These are phyloP conservation scores for Canna indica DNA, from an alignment of 176 grass and related monocot genomes.

Conservation along the genomic window DNA sequence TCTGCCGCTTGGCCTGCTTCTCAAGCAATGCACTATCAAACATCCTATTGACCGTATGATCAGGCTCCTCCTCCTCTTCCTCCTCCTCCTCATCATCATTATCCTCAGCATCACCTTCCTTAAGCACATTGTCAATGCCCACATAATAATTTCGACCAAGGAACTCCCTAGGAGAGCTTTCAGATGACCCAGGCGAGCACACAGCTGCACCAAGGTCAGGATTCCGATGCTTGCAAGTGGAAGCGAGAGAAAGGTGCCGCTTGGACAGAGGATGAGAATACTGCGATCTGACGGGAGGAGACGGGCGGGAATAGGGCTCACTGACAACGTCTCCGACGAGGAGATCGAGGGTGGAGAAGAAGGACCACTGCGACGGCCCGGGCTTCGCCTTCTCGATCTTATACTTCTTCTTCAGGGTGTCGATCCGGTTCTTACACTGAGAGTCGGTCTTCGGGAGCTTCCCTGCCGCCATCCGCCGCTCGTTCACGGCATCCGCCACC, in stretches of 20 bases:
- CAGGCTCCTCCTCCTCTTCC: conserved; percentile 1
- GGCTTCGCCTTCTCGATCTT: conserved; percentile 8
- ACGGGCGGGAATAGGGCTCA: conserved; percentile 10
- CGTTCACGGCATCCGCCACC: conserved; percentile 80
- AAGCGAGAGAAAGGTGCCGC: not conserved
- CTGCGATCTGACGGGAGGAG: conserved; percentile 14
- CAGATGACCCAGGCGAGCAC: not conserved
- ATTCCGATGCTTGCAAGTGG: not conserved
- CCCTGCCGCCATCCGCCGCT: conserved; percentile 34
- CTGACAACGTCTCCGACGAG: conserved; percentile 44
- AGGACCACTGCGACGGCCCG: conserved; percentile 40
- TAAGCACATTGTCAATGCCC: conserved; percentile 21
- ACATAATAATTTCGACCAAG: conserved; percentile 7
- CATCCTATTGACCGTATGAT: not conserved
- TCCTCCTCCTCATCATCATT: conserved; percentile 24
- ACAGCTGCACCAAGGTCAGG: not conserved
- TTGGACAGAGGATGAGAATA: not conserved
- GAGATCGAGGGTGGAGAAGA: conserved; percentile 60
- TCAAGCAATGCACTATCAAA: not conserved
- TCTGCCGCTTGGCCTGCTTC: not conserved
- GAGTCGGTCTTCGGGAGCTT: conserved; percentile 21
- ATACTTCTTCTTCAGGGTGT: conserved; percentile 12
- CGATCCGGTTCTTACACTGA: conserved; percentile 44
- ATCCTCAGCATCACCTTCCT: conserved; percentile 20
- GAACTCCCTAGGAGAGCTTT: conserved; percentile 1